A percentile compares a stretch with the other conserved stretches of the same genome.
Conservation (phyloP, 768 basidiomycete genomes). For the Tremella fuciformis region DNA sequence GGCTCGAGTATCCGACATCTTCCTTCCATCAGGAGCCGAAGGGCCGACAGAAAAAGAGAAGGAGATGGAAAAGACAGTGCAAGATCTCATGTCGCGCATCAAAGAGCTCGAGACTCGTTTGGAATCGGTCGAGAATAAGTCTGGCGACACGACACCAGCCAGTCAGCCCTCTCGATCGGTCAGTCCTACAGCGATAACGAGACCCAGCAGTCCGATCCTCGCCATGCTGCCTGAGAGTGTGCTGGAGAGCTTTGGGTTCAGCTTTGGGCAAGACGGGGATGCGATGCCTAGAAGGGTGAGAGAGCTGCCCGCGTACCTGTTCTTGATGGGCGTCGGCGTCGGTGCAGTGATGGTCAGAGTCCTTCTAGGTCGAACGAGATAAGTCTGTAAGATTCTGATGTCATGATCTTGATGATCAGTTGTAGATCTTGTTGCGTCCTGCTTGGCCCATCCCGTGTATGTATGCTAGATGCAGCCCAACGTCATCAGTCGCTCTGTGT, state of each 20-base stretch:
- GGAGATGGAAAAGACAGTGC: slow-evolving; percentile 27
- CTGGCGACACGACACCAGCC: not conserved
- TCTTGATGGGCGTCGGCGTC: slow-evolving; percentile 46
- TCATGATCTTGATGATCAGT: too few species aligned
- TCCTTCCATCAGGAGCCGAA: slow-evolving; percentile 3
- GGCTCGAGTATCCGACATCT: not conserved
- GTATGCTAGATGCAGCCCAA: too few species aligned
- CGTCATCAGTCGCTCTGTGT: too few species aligned
- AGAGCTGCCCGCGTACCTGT: slow-evolving; percentile 41
- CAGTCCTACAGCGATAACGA: not conserved
- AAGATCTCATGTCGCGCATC: slow-evolving; percentile 19
- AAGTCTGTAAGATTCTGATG: too few species aligned
- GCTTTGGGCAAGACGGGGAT: slow-evolving; percentile 14
- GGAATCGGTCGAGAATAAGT: slow-evolving; percentile 11
- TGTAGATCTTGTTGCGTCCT: too few species aligned
- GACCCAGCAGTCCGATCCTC: slow-evolving; percentile 18
- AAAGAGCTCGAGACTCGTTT: slow-evolving; percentile 28
- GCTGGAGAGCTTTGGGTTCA: slow-evolving; percentile 15
- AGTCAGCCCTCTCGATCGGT: too few species aligned
- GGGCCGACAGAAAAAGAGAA: slow-evolving; percentile 11
- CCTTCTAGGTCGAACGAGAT: slow-evolving; percentile 24
- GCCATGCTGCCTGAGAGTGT: slow-evolving; percentile 17
- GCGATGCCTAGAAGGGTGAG: slow-evolving; percentile 32
- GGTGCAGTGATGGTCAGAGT: slow-evolving; percentile 41
- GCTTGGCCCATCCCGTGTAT: too few species aligned